phyloP scores from a whole-genome alignment of 2,329 filamentous ascomycete species.

The Dichotomopilus funicola region DNA sequence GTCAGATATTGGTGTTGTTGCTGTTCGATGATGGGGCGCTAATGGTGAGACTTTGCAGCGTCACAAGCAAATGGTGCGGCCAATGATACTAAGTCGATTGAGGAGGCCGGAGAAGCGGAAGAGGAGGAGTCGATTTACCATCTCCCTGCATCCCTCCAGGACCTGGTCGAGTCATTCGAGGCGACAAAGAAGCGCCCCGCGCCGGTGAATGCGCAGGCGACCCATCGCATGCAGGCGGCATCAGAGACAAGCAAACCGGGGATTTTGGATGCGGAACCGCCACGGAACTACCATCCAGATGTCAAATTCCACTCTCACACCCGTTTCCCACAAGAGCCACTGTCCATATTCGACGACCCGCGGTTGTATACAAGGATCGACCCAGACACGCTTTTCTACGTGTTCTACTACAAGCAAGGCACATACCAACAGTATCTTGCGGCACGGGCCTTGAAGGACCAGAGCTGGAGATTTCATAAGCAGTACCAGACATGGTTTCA shows the following conservation, averaged over 20 bases:
- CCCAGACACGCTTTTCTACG: constrained; percentile 93
- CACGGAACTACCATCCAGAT: constrained; percentile 77
- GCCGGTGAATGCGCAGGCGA: constrained; percentile 55
- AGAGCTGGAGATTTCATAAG: constrained; percentile 99
- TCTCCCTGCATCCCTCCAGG: constrained; percentile 78
- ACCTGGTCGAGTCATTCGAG: constrained; percentile 88
- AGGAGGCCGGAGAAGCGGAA: constrained; percentile 45
- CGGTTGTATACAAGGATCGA: constrained; percentile 83
- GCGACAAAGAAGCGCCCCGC: constrained; percentile 65
- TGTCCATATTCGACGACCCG: constrained; percentile 86
- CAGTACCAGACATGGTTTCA: constrained; percentile 99
- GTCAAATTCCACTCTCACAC: constrained; percentile 61
- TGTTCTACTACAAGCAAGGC: constrained; percentile 98
- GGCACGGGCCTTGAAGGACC: constrained; percentile 93
- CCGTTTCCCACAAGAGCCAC: constrained; percentile 88
- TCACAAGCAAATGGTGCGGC: constrained; percentile 45
- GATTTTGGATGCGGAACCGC: constrained; percentile 70
- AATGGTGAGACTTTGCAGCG: constrained; percentile 24
- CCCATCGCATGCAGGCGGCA: constrained; percentile 66
- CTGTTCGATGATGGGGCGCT: constrained; percentile 12
- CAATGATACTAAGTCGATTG: constrained; percentile 44
- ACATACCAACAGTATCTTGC: constrained; percentile 93
- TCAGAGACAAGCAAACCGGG: constrained; percentile 72
- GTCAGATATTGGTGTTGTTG: too few relatives aligned
- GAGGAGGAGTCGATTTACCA: constrained; percentile 85